Evolutionary conservation across 1,284 basidiomycete genomes (phyloP).

Genomic region (Volvariella surrecta): DNA sequence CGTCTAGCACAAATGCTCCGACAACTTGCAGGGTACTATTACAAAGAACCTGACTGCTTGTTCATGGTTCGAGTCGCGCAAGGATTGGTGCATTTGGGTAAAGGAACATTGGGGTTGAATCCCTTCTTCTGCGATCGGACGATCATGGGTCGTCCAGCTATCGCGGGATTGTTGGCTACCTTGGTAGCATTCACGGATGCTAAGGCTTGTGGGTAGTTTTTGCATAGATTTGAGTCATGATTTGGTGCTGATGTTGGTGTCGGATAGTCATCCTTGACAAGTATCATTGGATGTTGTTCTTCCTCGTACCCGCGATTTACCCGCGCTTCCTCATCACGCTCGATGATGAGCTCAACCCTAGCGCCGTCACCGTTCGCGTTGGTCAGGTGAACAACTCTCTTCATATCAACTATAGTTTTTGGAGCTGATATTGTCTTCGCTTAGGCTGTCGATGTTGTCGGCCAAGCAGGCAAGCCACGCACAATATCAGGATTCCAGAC

Average conservation of each 20-base stretch:
- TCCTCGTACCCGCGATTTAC: slow-evolving; percentile 93
- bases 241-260: slow-evolving; percentile 8
- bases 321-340: slow-evolving; percentile 98
- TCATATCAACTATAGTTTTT: slow-evolving; percentile 2
- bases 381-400: slow-evolving; percentile 57
- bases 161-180: slow-evolving; percentile 88
- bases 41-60: slow-evolving; percentile 94
- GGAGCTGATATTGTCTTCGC: slow-evolving; percentile 8
- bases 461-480: slow-evolving; percentile 85
- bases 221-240: slow-evolving; percentile 2
- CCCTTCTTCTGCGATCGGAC: slow-evolving; percentile 94
- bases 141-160: slow-evolving; percentile 84
- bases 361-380: slow-evolving; percentile 90
- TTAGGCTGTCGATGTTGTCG: slow-evolving; percentile 83
- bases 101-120: slow-evolving; percentile 96
- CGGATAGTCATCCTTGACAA: slow-evolving; percentile 83
- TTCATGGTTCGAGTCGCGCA: slow-evolving; percentile 97
- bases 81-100: slow-evolving; percentile 98
- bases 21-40: slow-evolving; percentile 94
- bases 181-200: slow-evolving; percentile 91
- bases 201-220: slow-evolving; percentile 69
- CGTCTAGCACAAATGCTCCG: slow-evolving; percentile 96
- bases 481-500: slow-evolving; percentile 97
- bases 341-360: slow-evolving; percentile 80
- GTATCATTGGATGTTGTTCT: slow-evolving; percentile 98